These are phyloP conservation scores for Seiridium cupressi DNA, from an alignment of 2,329 filamentous ascomycete species.

Conservation along the genomic window DNA sequence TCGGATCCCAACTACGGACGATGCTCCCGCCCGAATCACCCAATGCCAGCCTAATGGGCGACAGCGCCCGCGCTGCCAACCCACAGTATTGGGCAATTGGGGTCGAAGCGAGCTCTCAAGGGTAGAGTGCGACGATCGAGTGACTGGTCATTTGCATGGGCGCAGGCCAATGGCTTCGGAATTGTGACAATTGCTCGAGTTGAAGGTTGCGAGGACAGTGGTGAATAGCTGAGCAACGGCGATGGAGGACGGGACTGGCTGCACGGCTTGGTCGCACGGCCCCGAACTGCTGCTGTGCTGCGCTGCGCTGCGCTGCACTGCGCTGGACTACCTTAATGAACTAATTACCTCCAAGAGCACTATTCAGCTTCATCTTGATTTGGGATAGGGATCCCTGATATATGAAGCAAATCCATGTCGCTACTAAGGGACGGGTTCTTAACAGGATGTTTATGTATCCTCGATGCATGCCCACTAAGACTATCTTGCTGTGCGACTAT, in stretches of 20 bases:
- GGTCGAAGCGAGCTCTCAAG: background rate
- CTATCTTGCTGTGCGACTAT: background rate
- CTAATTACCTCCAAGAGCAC: too few species aligned
- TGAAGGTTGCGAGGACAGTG: background rate
- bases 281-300: too few species aligned
- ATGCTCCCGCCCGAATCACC: slow-evolving; percentile 3
- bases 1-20: background rate
- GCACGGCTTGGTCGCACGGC: too few species aligned
- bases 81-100: slow-evolving; percentile 4
- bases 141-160: background rate
- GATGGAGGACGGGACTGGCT: background rate
- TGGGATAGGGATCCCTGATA: too few species aligned
- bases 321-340: too few species aligned
- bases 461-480: background rate
- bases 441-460: too few species aligned
- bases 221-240: background rate
- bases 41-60: slow-evolving; percentile 1
- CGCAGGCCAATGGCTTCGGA: slow-evolving; percentile 5
- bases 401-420: too few species aligned
- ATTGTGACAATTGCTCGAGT: background rate
- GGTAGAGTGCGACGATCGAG: too few species aligned
- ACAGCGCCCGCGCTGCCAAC: slow-evolving; percentile 8
- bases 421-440: too few species aligned
- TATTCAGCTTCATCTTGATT: too few species aligned
- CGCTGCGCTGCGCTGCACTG: too few species aligned